Percentiles rank a stretch among this genome's conserved stretches.
These are phyloP conservation scores for Diplodia scrobiculata DNA, from an alignment of 2,329 filamentous ascomycete genomes.

Conservation along the genomic window DNA sequence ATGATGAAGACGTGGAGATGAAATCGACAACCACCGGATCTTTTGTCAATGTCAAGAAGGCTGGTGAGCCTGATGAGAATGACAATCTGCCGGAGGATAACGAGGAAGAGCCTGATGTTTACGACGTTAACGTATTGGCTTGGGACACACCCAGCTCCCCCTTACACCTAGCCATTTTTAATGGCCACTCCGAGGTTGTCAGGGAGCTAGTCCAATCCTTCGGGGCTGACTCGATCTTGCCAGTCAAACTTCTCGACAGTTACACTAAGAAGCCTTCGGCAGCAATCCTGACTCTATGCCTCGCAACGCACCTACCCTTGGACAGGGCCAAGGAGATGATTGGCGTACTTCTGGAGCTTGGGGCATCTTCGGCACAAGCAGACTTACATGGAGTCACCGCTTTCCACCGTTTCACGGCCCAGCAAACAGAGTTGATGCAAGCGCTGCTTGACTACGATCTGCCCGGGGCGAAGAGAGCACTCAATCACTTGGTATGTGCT, in stretches of 20 bases:
- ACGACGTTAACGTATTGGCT: slow-evolving; percentile 73
- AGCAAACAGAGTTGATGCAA: slow-evolving; percentile 45
- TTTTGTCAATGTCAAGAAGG: slow-evolving; percentile 67
- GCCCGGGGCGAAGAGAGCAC: slow-evolving; percentile 61
- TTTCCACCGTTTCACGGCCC: slow-evolving; percentile 63
- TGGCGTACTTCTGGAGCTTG: slow-evolving; percentile 65
- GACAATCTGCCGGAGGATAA: slow-evolving; percentile 56
- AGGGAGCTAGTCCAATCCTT: slow-evolving; percentile 68
- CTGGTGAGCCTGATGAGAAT: slow-evolving; percentile 44
- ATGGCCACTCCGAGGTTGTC: slow-evolving; percentile 70
- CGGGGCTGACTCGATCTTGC: slow-evolving; percentile 74
- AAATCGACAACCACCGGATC: slow-evolving; percentile 62
- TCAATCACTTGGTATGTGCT: slow-evolving; percentile 64
- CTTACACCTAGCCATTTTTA: slow-evolving; percentile 75
- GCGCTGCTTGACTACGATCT: slow-evolving; percentile 58
- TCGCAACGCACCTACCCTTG: slow-evolving; percentile 66
- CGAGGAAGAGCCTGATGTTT: slow-evolving; percentile 73
- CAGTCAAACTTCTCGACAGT: slow-evolving; percentile 65
- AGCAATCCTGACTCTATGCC: slow-evolving; percentile 68
- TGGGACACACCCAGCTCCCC: slow-evolving; percentile 77
- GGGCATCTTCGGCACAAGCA: slow-evolving; percentile 72
- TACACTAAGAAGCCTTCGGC: slow-evolving; percentile 54
- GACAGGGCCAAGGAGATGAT: slow-evolving; percentile 68
- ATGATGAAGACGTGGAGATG: slow-evolving; percentile 41
- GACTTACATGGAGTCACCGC: slow-evolving; percentile 66